Percentiles rank a stretch among this genome's conserved stretches.
Evolutionary conservation across 139 green algal species (phyloP).

Genomic region (Microglena sp.): DNA sequence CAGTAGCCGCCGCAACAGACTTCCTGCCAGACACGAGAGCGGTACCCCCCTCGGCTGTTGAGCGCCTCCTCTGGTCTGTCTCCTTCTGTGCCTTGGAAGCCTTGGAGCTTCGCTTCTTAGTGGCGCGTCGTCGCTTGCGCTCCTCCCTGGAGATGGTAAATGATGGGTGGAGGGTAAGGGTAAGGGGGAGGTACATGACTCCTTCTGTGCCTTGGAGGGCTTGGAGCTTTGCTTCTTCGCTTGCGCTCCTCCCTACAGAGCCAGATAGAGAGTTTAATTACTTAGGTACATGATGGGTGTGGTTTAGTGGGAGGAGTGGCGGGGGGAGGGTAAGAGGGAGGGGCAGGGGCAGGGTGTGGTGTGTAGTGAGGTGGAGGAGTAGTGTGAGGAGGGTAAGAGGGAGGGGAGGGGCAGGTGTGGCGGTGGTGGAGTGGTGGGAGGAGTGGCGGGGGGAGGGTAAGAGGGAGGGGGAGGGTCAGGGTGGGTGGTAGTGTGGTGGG

Average conservation of each 20-base stretch:
- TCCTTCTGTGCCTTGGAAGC: slow-evolving; percentile 30
- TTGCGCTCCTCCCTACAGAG: too few species aligned
- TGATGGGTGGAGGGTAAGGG: neutral
- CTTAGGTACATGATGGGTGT: too few species aligned
- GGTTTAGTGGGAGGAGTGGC: too few species aligned
- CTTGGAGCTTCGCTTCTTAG: slow-evolving; percentile 57
- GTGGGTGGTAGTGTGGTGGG: neutral
- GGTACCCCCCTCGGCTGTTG: slow-evolving; percentile 22
- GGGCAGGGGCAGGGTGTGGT: too few species aligned
- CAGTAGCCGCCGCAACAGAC: slow-evolving; percentile 23
- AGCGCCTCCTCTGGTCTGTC: slow-evolving; percentile 12
- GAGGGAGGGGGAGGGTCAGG: neutral
- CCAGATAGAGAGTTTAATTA: too few species aligned
- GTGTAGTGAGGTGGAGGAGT: too few species aligned
- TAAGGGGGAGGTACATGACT: neutral
- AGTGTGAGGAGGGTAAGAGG: too few species aligned
- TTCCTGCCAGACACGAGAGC: slow-evolving; percentile 42
- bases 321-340: too few species aligned
- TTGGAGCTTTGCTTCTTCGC: too few species aligned
- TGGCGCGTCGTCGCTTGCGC: slow-evolving; percentile 44
- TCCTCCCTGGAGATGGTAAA: slow-evolving; percentile 55
- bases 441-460: neutral
- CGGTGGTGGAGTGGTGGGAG: too few species aligned
- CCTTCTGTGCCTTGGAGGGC: too few species aligned
- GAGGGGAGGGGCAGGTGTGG: too few species aligned